Evolutionary conservation across 768 basidiomycete genomes (phyloP), one percentile per base, ranked within the genome.

Genomic region (Pleurotus sapidus): DNA sequence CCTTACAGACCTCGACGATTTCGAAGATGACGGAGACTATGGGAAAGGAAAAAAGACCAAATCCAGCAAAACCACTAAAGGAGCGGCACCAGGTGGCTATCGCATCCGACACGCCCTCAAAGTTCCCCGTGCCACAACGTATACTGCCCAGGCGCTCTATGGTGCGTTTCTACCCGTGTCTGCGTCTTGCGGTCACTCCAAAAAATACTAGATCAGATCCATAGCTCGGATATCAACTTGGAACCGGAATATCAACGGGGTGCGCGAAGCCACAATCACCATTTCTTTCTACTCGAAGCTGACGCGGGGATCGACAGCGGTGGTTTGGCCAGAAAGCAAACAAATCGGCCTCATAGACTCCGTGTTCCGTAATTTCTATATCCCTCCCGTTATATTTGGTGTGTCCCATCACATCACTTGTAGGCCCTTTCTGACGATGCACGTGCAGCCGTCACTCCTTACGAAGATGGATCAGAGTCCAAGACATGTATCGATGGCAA

Each of bases 171-270:
- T n/a, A 5, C 30, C 34, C 37, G 15, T 15, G 37, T 15, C 20
- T 50, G 4, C 7, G n/a, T 14, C 11, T 37, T 3, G 4, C 15
- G 17, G 1, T 27, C 15, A 24, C 7, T 15, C 24, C 5, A n/a
- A 27, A 30, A 30, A 50, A 27, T 3, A 3, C 30, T 15, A 89
- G 89, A 89, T 54, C 87, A 90, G 67, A 81, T 91, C 34, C 69
- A 78, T 49, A 74, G 70, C n/a, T 72, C 73, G 2, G 86, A 89
- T 55, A 87, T 93, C 50, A 75, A 88, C 63, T 70, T 91, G 6
- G 83, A 90, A 43, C 86, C 89, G 0, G 91, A 90, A 40, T 92
- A 92, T 64, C 90, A 92, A 65, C 81, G 89, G 65, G 89, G 87
- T 85, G 54, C 14, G 68, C 54, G 8, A 45, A 11, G 9, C 3